Conservation (phyloP, 257 asterid genomes). For the Scutellaria galericulata region DNA sequence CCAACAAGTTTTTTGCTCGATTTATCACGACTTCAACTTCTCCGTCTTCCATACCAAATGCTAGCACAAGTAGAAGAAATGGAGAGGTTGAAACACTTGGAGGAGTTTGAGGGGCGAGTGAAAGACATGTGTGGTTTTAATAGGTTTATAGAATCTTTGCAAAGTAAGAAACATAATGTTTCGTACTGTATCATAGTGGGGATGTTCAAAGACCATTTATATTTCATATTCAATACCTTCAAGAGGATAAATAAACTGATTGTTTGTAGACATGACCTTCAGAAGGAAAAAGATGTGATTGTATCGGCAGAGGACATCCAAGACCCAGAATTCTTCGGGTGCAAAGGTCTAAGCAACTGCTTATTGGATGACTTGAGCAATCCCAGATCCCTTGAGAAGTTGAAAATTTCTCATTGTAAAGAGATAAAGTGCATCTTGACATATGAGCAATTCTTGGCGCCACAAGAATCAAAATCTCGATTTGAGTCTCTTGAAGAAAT, state of each 20-base stretch:
- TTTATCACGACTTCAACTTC: conserved; percentile 11
- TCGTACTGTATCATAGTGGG: conserved; percentile 8
- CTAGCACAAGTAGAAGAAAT: background rate
- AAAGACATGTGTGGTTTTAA: background rate
- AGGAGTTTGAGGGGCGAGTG: conserved; percentile 13
- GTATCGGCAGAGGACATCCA: conserved; percentile 4
- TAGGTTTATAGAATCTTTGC: too few species aligned
- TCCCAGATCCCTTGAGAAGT: conserved; percentile 14
- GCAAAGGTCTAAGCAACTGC: conserved; percentile 7
- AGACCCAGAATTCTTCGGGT: too few species aligned
- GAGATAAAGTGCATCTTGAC: conserved; percentile 22
- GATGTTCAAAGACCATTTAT: background rate
- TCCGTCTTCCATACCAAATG: background rate
- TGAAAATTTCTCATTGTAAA: background rate
- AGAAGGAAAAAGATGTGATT: background rate
- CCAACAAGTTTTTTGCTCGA: background rate
- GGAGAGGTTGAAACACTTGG: conserved; percentile 11
- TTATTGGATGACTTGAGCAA: conserved; percentile 29
- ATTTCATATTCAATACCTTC: too few species aligned
- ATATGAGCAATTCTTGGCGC: background rate
- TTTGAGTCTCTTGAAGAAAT: conserved; percentile 14
- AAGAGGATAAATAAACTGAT: too few species aligned
- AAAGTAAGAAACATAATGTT: background rate
- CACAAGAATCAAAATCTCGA: background rate
- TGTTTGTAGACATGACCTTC: too few species aligned